These are phyloP conservation scores for Escovopsis sp. DNA, from an alignment of 2,329 filamentous ascomycete genomes.

Conservation along the genomic window DNA sequence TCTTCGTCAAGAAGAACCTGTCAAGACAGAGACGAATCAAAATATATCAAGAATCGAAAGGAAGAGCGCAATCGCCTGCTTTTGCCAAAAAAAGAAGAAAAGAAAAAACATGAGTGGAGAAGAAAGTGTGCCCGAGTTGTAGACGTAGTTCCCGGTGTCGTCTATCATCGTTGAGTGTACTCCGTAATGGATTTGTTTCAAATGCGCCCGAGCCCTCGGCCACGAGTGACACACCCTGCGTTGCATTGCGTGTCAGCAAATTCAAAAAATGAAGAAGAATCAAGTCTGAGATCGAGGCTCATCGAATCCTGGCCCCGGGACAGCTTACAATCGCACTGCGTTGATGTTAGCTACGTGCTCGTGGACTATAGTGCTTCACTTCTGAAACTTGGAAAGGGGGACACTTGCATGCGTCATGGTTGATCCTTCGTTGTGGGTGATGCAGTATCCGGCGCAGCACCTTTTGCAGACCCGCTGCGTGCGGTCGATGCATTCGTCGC, in stretches of 20 bases:
- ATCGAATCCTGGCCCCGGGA: not conserved
- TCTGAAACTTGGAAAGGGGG: not conserved
- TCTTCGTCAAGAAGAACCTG: no score
- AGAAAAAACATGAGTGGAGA: not conserved
- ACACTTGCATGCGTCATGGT: conserved; percentile 42
- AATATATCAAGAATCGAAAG: no score
- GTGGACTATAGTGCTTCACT: no score
- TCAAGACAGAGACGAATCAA: no score
- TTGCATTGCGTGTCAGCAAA: not conserved
- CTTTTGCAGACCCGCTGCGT: conserved; percentile 58
- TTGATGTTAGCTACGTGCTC: not conserved
- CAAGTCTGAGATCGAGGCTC: not conserved
- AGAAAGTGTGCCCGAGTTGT: no score
- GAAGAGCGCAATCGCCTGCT: not conserved
- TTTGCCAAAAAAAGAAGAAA: not conserved
- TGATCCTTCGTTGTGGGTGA: conserved; percentile 70
- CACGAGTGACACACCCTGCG: conserved; percentile 23
- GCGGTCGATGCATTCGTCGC: conserved; percentile 55
- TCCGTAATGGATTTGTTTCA: not conserved
- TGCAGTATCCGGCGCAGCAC: conserved; percentile 71
- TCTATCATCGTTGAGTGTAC: no score
- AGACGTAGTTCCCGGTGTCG: no score
- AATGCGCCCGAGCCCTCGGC: conserved; percentile 11
- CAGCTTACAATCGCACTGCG: conserved; percentile 9
- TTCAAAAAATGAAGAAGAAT: no score